These are phyloP conservation scores for Phoma sp. DNA, from an alignment of 2,329 filamentous ascomycete species.

Conservation along the genomic window DNA sequence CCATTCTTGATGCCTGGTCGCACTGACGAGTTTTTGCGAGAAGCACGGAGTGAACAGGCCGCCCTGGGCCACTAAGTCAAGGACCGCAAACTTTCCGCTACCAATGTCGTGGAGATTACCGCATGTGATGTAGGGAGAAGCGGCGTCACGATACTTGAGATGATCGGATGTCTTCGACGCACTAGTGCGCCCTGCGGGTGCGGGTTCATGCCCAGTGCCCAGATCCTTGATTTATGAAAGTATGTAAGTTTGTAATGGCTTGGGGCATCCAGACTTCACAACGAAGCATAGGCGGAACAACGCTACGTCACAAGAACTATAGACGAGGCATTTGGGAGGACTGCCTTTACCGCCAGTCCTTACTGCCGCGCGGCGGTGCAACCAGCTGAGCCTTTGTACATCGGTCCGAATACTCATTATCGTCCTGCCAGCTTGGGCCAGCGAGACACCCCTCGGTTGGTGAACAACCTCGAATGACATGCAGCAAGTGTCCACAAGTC, in stretches of 20 bases:
- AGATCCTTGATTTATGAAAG: conserved; percentile 7
- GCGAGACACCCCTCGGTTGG: conserved; percentile 28
- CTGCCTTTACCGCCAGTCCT: conserved; percentile 23
- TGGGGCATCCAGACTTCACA: conserved; percentile 4
- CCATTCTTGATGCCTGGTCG: conserved; percentile 11
- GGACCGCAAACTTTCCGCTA: conserved; percentile 5
- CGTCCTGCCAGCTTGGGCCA: conserved; percentile 35
- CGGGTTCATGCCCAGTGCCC: conserved; percentile 21
- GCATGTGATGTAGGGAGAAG: conserved; percentile 5
- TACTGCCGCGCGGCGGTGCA: conserved; percentile 32
- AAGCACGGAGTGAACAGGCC: background rate
- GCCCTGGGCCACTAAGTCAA: conserved; percentile 6
- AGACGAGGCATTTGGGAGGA: conserved; percentile 17
- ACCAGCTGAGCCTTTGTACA: conserved; percentile 29
- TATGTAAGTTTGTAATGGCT: conserved; percentile 1
- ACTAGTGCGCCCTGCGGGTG: conserved; percentile 24
- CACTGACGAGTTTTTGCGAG: conserved; percentile 7
- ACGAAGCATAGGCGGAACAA: conserved; percentile 18
- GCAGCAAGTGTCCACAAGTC: conserved; percentile 26
- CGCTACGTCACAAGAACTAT: conserved; percentile 30
- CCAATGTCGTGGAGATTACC: conserved; percentile 8
- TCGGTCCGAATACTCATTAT: conserved; percentile 43
- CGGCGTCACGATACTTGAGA: conserved; percentile 4
- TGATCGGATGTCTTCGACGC: conserved; percentile 11
- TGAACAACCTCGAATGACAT: conserved; percentile 21